phyloP scores from a whole-genome alignment of 768 basidiomycete species.

The Lactarius pseudohatsudake region DNA sequence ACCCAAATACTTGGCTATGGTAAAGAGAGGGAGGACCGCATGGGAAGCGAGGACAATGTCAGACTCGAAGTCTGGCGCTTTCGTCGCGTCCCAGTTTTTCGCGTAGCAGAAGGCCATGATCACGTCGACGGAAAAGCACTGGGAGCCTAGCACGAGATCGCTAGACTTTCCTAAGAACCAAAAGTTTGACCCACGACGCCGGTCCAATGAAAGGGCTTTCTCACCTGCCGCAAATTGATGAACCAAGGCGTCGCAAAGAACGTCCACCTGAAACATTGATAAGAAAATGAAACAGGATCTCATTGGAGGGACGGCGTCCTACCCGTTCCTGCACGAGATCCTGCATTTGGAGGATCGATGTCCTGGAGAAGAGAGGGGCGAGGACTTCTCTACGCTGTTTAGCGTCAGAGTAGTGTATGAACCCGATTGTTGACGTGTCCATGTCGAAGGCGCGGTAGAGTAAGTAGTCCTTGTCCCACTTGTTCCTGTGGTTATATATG shows the following conservation, averaged over 20 bases:
- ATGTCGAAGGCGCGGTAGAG: constrained; percentile 9
- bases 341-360: constrained; percentile 3
- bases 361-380: neutral
- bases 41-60: neutral
- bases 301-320: neutral
- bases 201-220: neutral
- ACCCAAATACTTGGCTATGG: neutral
- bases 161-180: constrained; percentile 6
- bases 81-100: neutral
- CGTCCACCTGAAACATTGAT: neutral
- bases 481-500: neutral
- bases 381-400: neutral
- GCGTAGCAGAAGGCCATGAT: neutral
- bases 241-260: neutral
- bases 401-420: neutral
- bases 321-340: neutral
- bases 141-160: constrained; percentile 1
- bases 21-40: neutral
- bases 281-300: neutral
- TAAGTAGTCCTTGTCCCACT: neutral
- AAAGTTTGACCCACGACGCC: neutral
- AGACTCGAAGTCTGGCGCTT: constrained; percentile 5
- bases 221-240: neutral
- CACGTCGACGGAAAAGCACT: constrained; percentile 7
- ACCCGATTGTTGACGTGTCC: neutral